Evolutionary conservation across 2,329 filamentous ascomycete genomes (phyloP), one percentile per base, ranked within the genome.

Genomic region (Monilinia fructigena): DNA sequence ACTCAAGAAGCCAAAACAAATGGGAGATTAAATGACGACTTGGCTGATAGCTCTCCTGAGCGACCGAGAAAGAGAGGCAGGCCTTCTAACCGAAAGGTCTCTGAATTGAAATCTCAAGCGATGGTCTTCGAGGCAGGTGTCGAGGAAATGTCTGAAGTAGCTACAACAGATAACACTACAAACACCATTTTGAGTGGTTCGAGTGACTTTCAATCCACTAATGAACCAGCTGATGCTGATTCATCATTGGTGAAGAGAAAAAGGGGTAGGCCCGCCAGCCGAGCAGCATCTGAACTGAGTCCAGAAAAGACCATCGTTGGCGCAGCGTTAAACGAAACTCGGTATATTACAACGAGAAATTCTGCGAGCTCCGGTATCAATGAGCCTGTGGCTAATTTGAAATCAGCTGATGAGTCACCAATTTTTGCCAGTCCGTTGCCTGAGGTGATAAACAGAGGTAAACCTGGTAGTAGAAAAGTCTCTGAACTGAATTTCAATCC

Each of bases 41-140:
- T 18, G 14, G 58, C 18, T 50, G 31, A 40, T 38, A 23, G 8
- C 16, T 61, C 58, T 5, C 16, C 45, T 50, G 14, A 50, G 38
- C 14, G 50, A 18, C 40, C 28, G 7, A 65, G 35, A 38, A 65
- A 65, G 18, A 59, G 23, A 52, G 63, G 31, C n/a, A 23, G 63
- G n/a, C n/a, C 53, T 18, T 10, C 26, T 38, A 20, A 35, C 18
- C n/a, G 42, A 59, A 59, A 58, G 18, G 18, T 7, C 6, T 58
- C 53, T 38, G 45, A 61, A 40, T 18, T 50, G 28, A 61, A 18
- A 20, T 14, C 31, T 23, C 6, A 61, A n/a, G 38, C 50, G 3
- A 26, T 10, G n/a, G 2, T 3, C 4, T 11, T 26, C 10, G 31
- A 50, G 8, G 16, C n/a, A 50, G 2, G 11, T 38, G 31, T 31